Conservation (phyloP, 352 stramenopile species). For the Phytophthora capsici region DNA sequence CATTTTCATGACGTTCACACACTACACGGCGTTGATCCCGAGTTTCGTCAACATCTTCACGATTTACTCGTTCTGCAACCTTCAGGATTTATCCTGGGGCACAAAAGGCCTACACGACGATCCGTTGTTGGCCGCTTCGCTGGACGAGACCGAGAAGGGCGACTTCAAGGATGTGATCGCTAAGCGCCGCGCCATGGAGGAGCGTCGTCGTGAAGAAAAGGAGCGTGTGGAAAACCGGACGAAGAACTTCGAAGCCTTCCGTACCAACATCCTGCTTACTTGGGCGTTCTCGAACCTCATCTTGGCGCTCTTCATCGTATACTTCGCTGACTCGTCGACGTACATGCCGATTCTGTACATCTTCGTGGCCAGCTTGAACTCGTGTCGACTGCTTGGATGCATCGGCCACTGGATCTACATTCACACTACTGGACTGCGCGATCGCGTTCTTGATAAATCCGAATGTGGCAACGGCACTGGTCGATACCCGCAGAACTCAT, state of each 20-base stretch:
- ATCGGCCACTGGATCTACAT: constrained; percentile 81
- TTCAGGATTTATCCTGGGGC: constrained; percentile 89
- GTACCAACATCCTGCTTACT: constrained; percentile 79
- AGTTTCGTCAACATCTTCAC: constrained; percentile 92
- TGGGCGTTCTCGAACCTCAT: constrained; percentile 89
- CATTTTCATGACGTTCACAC: constrained; percentile 87
- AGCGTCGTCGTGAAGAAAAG: constrained; percentile 66
- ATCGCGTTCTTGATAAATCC: constrained; percentile 56
- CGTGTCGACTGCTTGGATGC: constrained; percentile 63
- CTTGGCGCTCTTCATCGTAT: constrained; percentile 75
- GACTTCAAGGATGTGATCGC: constrained; percentile 88
- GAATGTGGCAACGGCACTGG: constrained; percentile 61
- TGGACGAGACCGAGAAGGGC: constrained; percentile 73
- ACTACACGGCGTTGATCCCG: constrained; percentile 88
- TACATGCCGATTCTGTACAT: constrained; percentile 81
- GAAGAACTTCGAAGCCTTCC: constrained; percentile 84
- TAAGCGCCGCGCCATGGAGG: constrained; percentile 75
- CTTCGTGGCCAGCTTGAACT: constrained; percentile 75
- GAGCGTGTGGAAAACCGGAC: constrained; percentile 69
- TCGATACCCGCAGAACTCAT: constrained; percentile 58
- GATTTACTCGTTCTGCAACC: constrained; percentile 91
- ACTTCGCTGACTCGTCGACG: constrained; percentile 56
- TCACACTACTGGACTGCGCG: constrained; percentile 50
- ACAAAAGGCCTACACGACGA: constrained; percentile 78
- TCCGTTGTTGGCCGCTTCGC: constrained; percentile 42